Base-by-base conservation (phyloP, 495 filamentous ascomycete genomes). In the Aspergillus wentii region DNA sequence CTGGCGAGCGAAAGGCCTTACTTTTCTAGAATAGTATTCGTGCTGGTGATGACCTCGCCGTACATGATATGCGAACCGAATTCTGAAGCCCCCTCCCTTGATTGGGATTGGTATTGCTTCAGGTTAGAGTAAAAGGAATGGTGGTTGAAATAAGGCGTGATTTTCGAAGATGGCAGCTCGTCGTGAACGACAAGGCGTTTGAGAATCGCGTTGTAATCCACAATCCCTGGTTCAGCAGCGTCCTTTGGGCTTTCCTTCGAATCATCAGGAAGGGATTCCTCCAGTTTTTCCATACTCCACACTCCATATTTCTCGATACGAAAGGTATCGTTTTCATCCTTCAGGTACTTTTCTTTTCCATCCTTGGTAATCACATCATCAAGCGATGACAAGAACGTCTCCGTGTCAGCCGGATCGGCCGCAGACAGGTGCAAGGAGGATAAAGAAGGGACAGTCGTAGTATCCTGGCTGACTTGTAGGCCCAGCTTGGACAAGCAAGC, bases 1-100 rank as follows among this genome's bases (percentile, higher is more conserved):
- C 27, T 17, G 17, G 10, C 20, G 14, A 14, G 1, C 34, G 5
- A 35, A 14, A 13, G 16, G n/a, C 52, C 62, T 56, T 60, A 88
- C 86, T 92, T 95, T 55, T 97, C 92, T 1, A 98, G 66, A n/a
- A 97, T 71, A 2, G 90, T 94, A 57, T 88, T 94, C 15, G 92
- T 98, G 59, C 88, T 94, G 11, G 92, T 96, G 27, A 97, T 69
- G 3, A 94, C 87, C 56, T 95, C 88, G 22, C 86, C 91, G 58
- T 97, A 97, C 38, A 98, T 65, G 5, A 96, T 57, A 30, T 76
- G 68, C 9, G 82, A 69, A 5, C 94, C 94, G 69, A 94, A 96
- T 18, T 72, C 60, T 2, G 72, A 65, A 0, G 78, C 75, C 1
- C 74, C 72, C 30, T 68, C 69, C 35, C 47, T 47, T 44, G 71